Base-by-base conservation (phyloP, 129 eudicot species). In the Tanacetum coccineum region DNA sequence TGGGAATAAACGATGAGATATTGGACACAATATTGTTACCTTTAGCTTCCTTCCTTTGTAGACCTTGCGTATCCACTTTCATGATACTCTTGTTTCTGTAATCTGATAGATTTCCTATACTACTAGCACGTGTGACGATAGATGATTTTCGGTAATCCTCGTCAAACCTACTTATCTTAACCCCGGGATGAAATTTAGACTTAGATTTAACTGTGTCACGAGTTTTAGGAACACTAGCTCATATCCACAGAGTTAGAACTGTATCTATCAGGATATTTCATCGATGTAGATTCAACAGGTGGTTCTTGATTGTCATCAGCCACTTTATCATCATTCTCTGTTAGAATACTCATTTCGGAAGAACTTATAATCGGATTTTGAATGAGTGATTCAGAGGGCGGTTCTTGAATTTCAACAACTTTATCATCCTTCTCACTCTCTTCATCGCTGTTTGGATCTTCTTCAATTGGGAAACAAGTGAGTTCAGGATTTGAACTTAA, bases 391-490 rank as follows among this genome's bases (percentile, higher is more conserved):
- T 14, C 54, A 49, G 54, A 4, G 8, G 17, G 54, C 19, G 79
- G 80, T 62, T 73, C 72, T 64, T 6, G 54, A 48, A 70, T 86
- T 66, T 73, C 83, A 32, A 72, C 74, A 66, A 57, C 36, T 76
- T 77, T 75, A 61, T 81, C 82, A 47, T 64, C 57, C 20, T 80
- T 74, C 39, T 70, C 90, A 77, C 73, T 80, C 55, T 84, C 96
- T 45, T 88, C 96, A 55, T 81, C 75, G 30, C 62, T 49, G 64
- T 75, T 56, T 52, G 95, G 85, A 83, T 89, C 97, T 84, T 94
- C 99, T 73, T 86, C 88, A 65, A 93, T 94, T 4, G 88, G 92
- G 67, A 86, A 94, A 83, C 97, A 89, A 28, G 80, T 85, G 50
- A 82, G 90, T 72, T 89, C 97, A 45, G 97, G 95, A 79, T 89